phyloP scores from a whole-genome alignment of 306 rosid species.

The Boehmeria nivea region DNA sequence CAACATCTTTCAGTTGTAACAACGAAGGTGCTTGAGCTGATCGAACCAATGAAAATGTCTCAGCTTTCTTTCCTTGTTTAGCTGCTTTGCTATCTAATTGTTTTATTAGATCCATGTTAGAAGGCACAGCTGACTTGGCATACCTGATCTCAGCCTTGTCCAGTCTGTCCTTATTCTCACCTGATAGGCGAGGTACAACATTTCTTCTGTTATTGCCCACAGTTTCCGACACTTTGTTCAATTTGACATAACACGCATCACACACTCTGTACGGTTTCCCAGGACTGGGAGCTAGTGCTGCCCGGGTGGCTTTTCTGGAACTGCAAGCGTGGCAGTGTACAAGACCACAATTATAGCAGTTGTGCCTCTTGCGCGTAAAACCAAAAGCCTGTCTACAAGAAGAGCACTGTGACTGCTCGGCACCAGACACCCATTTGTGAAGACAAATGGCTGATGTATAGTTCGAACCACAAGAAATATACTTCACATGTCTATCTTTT shows the following conservation, averaged over 20 bases:
- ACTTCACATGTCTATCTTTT: constrained; percentile 87
- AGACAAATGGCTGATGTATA: constrained; percentile 94
- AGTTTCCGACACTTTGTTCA: constrained; percentile 80
- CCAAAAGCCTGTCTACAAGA: constrained; percentile 98
- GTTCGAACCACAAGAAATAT: constrained; percentile 82
- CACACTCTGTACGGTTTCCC: constrained; percentile 88
- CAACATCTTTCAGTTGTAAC: constrained; percentile 86
- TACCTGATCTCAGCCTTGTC: constrained; percentile 74
- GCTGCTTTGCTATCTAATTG: constrained; percentile 93
- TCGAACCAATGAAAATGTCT: constrained; percentile 75
- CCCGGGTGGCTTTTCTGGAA: constrained; percentile 86
- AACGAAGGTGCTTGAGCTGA: constrained; percentile 70
- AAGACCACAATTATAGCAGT: constrained; percentile 97
- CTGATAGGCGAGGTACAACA: constrained; percentile 75
- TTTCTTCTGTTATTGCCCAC: constrained; percentile 50
- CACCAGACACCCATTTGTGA: constrained; percentile 96
- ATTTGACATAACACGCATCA: constrained; percentile 77
- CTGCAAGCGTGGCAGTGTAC: constrained; percentile 99
- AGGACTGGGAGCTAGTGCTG: constrained; percentile 84
- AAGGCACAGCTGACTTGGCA: constrained; percentile 63
- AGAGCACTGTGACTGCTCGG: constrained; percentile 96
- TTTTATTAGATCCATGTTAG: constrained; percentile 92
- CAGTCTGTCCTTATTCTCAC: constrained; percentile 92
- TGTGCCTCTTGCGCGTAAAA: constrained; percentile 94
- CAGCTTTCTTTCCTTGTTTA: constrained; percentile 87